phyloP scores from a whole-genome alignment of 495 filamentous ascomycete species.

The Paragyromitra xinjiangensis region DNA sequence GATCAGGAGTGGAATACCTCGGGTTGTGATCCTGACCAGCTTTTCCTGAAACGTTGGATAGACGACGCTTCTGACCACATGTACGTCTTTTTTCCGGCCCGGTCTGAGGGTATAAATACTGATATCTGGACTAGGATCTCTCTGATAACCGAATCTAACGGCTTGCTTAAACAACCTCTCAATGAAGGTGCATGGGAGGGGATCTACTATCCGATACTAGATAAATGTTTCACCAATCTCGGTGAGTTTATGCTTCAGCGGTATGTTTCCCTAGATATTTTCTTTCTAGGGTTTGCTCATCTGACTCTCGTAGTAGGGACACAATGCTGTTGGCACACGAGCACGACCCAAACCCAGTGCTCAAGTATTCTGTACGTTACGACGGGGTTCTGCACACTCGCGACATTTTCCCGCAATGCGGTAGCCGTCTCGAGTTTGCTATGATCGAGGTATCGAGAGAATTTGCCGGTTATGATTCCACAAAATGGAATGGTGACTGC shows the following conservation, averaged over 20 bases:
- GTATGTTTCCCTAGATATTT: background rate
- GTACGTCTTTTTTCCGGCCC: background rate
- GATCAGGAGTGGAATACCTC: background rate
- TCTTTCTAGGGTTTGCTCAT: background rate
- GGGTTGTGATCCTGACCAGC: background rate
- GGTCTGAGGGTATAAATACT: background rate
- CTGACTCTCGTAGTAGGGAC: background rate
- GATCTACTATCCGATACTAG: slow-evolving; percentile 13
- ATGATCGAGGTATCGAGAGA: slow-evolving; percentile 6
- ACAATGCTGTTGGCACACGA: slow-evolving; percentile 8
- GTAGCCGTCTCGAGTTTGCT: slow-evolving; percentile 17
- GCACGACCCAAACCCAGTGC: slow-evolving; percentile 6
- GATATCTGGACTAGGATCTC: background rate
- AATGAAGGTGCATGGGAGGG: slow-evolving; percentile 30
- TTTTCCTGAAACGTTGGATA: slow-evolving; percentile 2
- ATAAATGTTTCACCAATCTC: slow-evolving; percentile 16
- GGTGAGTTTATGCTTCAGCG: slow-evolving; percentile 18
- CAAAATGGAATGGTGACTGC: slow-evolving; percentile 11
- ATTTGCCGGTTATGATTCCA: slow-evolving; percentile 6
- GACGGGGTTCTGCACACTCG: slow-evolving; percentile 20
- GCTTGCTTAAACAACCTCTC: slow-evolving; percentile 12
- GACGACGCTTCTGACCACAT: background rate
- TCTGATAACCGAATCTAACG: slow-evolving; percentile 11
- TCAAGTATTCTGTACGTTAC: slow-evolving; percentile 6
- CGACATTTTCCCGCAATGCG: background rate